These are phyloP conservation scores for Helotiales sp. DNA, from an alignment of 2,329 filamentous ascomycete genomes.

Conservation along the genomic window DNA sequence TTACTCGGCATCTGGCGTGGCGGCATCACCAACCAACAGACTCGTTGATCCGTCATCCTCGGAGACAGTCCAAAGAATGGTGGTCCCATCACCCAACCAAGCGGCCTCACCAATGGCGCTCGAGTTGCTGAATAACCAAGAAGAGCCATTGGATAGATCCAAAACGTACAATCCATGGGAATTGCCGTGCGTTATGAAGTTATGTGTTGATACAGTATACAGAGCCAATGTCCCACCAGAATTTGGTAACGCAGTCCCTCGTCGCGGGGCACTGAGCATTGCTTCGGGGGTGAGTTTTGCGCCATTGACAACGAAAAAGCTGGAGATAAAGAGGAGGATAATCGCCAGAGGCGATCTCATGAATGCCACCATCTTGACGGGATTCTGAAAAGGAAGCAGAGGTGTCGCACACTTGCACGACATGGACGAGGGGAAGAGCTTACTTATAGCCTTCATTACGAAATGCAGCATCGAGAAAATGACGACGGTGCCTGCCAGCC, in stretches of 20 bases:
- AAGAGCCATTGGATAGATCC: constrained; percentile 50
- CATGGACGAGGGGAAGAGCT: constrained; percentile 2
- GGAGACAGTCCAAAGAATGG: constrained; percentile 24
- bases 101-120: constrained; percentile 25
- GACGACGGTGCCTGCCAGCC: not conserved
- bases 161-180: constrained; percentile 67
- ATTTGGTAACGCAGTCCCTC: constrained; percentile 68
- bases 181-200: constrained; percentile 69
- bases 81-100: constrained; percentile 28
- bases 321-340: not conserved
- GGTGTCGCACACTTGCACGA: not conserved
- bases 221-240: constrained; percentile 62
- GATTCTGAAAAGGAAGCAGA: constrained; percentile 5
- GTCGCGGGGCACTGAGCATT: constrained; percentile 71
- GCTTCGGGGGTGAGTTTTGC: constrained; percentile 67
- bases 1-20: constrained; percentile 22
- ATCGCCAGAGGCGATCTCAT: not conserved
- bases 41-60: constrained; percentile 30
- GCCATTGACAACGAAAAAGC: constrained; percentile 9
- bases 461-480: not conserved
- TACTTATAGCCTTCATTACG: constrained; percentile 4
- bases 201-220: constrained; percentile 74
- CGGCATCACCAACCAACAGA: constrained; percentile 26
- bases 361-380: constrained; percentile 1
- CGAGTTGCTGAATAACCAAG: constrained; percentile 25